A percentile compares a stretch with the other conserved stretches of the same genome.
Conservation (phyloP, 768 basidiomycete genomes). For the Aureoboletus auriporus region DNA sequence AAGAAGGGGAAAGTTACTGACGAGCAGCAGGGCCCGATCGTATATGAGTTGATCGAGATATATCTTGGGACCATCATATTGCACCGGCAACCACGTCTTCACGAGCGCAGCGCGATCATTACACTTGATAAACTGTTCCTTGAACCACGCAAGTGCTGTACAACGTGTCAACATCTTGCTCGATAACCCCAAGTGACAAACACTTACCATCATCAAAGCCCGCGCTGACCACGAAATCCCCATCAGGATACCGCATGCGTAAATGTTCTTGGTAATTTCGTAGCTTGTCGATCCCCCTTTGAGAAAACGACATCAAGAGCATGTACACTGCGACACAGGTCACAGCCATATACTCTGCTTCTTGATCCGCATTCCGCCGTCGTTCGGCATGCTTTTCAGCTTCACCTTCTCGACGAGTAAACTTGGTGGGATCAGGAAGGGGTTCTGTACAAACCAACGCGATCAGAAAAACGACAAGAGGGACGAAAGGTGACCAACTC, state of each 20-base stretch:
- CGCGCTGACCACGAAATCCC: constrained; percentile 70
- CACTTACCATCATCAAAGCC: constrained; percentile 71
- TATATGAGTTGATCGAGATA: constrained; percentile 92
- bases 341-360: constrained; percentile 79
- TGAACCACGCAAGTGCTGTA: constrained; percentile 84
- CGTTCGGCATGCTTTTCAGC: constrained; percentile 63
- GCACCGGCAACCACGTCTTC: constrained; percentile 82
- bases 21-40: constrained; percentile 83
- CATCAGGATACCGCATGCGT: constrained; percentile 76
- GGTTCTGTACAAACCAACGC: constrained; percentile 50
- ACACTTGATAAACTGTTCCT: constrained; percentile 89
- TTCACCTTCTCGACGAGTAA: constrained; percentile 66
- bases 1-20: constrained; percentile 36
- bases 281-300: constrained; percentile 86
- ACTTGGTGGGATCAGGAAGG: constrained; percentile 75
- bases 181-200: constrained; percentile 5
- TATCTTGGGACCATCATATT: constrained; percentile 76
- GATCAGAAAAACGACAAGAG: not conserved
- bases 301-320: constrained; percentile 88
- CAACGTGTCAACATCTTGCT: constrained; percentile 5
- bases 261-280: constrained; percentile 75
- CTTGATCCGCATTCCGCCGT: constrained; percentile 70
- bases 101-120: constrained; percentile 87
- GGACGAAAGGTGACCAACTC: constrained; percentile 47
- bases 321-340: constrained; percentile 88